These are phyloP conservation scores for Mortierella claussenii DNA, from an alignment of 192 early-diverging fungal genomes.

Conservation along the genomic window DNA sequence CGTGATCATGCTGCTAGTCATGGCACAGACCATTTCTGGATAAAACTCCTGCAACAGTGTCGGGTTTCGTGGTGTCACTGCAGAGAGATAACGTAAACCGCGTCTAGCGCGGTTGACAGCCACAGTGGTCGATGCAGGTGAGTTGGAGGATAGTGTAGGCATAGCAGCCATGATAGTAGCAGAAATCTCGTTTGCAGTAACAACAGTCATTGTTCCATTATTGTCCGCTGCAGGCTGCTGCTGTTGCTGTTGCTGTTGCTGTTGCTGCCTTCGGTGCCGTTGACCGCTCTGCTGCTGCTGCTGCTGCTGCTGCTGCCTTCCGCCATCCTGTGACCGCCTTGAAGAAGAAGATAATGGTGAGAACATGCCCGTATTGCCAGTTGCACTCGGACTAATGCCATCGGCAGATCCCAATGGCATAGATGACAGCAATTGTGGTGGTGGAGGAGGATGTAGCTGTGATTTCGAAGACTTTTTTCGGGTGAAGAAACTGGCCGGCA, in stretches of 20 bases:
- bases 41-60: slow-evolving; percentile 58
- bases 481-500: slow-evolving; percentile 27
- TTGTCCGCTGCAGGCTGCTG: background rate
- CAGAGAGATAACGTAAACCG: slow-evolving; percentile 32
- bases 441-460: background rate
- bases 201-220: slow-evolving; percentile 17
- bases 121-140: slow-evolving; percentile 12
- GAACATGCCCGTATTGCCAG: background rate
- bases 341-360: background rate
- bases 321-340: background rate
- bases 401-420: slow-evolving; percentile 3
- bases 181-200: slow-evolving; percentile 43
- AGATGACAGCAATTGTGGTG: slow-evolving; percentile 13
- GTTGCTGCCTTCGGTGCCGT: slow-evolving; percentile 6
- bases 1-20: slow-evolving; percentile 58
- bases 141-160: slow-evolving; percentile 30
- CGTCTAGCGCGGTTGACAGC: slow-evolving; percentile 37
- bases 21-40: slow-evolving; percentile 61
- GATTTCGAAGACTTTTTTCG: slow-evolving; percentile 31
- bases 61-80: slow-evolving; percentile 29
- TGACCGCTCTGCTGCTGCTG: background rate
- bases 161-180: slow-evolving; percentile 52
- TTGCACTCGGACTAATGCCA: background rate
- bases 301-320: slow-evolving; percentile 9
- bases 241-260: slow-evolving; percentile 9